A percentile compares a stretch with the other conserved stretches of the same genome.
Evolutionary conservation across 768 basidiomycete species (phyloP).

Genomic region (Cystobasidium ongulense): DNA sequence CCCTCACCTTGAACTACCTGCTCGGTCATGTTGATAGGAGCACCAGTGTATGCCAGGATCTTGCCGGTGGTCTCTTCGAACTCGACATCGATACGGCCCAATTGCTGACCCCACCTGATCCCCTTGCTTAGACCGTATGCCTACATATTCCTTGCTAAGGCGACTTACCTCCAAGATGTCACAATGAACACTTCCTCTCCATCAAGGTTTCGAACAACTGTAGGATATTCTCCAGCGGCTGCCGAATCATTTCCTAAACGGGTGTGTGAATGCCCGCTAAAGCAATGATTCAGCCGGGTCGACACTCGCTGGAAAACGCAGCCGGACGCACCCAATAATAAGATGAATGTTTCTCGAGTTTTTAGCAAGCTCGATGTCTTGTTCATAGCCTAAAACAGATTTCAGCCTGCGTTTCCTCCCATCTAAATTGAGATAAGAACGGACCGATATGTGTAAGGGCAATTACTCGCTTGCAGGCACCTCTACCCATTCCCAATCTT

Average conservation of each 20-base stretch:
- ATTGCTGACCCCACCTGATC: slow-evolving; percentile 50
- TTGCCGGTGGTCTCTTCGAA: slow-evolving; percentile 47
- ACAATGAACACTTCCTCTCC: slow-evolving; percentile 53
- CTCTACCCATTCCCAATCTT: slow-evolving; percentile 18
- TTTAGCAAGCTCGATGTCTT: slow-evolving; percentile 49
- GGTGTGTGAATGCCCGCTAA: slow-evolving; percentile 51
- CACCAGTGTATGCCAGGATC: slow-evolving; percentile 49
- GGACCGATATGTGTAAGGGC: slow-evolving; percentile 50
- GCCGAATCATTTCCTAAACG: slow-evolving; percentile 48
- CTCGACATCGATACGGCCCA: slow-evolving; percentile 50
- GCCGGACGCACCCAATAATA: slow-evolving; percentile 33
- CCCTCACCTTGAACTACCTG: slow-evolving; percentile 37
- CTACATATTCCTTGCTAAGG: not conserved
- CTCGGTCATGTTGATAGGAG: slow-evolving; percentile 49
- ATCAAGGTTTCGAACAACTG: slow-evolving; percentile 49
- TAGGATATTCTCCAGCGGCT: slow-evolving; percentile 50
- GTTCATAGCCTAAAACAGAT: slow-evolving; percentile 44
- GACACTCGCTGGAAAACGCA: not conserved
- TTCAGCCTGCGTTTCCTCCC: not conserved
- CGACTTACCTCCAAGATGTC: slow-evolving; percentile 44
- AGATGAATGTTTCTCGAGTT: slow-evolving; percentile 48
- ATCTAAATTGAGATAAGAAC: not conserved
- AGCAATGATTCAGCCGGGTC: slow-evolving; percentile 22
- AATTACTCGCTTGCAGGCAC: slow-evolving; percentile 48
- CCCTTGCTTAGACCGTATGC: too few relatives aligned